phyloP scores from a whole-genome alignment of 192 early-diverging fungal species.

The Entomortierella chlamydospora region DNA sequence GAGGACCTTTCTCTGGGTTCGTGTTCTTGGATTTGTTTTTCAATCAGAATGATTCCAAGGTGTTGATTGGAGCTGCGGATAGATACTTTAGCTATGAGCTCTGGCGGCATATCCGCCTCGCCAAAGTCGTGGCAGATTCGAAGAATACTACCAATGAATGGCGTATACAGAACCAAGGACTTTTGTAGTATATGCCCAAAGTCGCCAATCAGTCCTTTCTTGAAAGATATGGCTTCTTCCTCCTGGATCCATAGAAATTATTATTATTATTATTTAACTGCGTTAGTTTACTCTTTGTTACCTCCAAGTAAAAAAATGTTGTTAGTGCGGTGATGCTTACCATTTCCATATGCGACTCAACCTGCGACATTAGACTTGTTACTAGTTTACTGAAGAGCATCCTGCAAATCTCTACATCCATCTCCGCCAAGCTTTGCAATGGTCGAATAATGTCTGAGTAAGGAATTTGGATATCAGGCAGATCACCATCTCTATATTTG shows the following conservation, averaged over 20 bases:
- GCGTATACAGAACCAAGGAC: conserved; percentile 53
- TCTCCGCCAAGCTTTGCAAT: conserved; percentile 65
- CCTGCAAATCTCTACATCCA: conserved; percentile 72
- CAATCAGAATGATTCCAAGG: conserved; percentile 62
- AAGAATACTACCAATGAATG: conserved; percentile 62
- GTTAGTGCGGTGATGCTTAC: conserved; percentile 17
- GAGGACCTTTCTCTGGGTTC: conserved; percentile 37
- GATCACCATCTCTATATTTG: conserved; percentile 75
- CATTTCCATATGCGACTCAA: conserved; percentile 30
- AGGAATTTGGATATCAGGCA: conserved; percentile 84
- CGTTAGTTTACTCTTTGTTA: background rate
- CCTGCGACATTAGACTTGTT: conserved; percentile 45
- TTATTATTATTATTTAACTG: background rate
- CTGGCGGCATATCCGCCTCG: conserved; percentile 37
- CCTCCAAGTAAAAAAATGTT: background rate
- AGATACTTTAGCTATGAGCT: conserved; percentile 42
- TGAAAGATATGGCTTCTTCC: conserved; percentile 32
- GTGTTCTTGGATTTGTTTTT: conserved; percentile 54
- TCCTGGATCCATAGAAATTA: conserved; percentile 21
- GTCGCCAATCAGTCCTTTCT: conserved; percentile 25
- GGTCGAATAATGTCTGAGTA: conserved; percentile 75
- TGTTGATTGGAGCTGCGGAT: conserved; percentile 63
- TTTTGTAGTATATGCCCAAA: conserved; percentile 49
- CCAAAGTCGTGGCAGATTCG: conserved; percentile 61
- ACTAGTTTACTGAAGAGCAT: conserved; percentile 57